Base-by-base conservation (phyloP, 257 asterid species). In the Perilla frutescens region DNA sequence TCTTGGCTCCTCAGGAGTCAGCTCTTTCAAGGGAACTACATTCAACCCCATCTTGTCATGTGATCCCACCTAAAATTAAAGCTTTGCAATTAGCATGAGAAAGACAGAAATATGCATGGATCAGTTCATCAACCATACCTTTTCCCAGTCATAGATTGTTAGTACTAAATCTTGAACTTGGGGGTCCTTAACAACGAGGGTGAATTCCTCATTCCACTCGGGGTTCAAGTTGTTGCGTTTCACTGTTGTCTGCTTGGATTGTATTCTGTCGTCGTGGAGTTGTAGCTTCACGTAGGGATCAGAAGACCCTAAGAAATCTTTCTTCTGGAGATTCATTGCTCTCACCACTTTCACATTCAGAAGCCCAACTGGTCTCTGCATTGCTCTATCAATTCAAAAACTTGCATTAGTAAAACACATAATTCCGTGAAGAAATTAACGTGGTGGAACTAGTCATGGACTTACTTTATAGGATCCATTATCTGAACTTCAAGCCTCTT, bases 151-250 rank as follows among this genome's bases (percentile, higher is more conserved):
- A 8, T 68, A 88, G 70, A 89, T 86, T 34, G 84, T 62, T 20
- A 90, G 39, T 34, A 80, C 82, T 45, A 92, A 6, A 32, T 76
- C 81, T 79, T 93, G 96, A 78, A 88, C 37, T 36, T 82, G 72
- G 0, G 98, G 99, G 66, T 95, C 98, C 83, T 85, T 95, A 34
- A 92, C 87, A 9, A 82, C 86, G 40, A 95, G 68, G 61, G 66
- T 86, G 74, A 92, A 92, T 32, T 91, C 94, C 79, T 92, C 98
- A 36, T 92, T 87, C 99, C 99, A 95, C 76, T 95, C 99, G 1
- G 99, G 99, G 76, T 95, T 92, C 84, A 95, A 77, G 73, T 87
- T 85, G 63, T 88, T 90, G 58, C 80, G 86, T 31, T 85, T 95
- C 6, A 92, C 94, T 3, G 87, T 70, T 11, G 97, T 95, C 77